Conservation (phyloP, 1,139 yeast species). For the Pichia sp. region DNA sequence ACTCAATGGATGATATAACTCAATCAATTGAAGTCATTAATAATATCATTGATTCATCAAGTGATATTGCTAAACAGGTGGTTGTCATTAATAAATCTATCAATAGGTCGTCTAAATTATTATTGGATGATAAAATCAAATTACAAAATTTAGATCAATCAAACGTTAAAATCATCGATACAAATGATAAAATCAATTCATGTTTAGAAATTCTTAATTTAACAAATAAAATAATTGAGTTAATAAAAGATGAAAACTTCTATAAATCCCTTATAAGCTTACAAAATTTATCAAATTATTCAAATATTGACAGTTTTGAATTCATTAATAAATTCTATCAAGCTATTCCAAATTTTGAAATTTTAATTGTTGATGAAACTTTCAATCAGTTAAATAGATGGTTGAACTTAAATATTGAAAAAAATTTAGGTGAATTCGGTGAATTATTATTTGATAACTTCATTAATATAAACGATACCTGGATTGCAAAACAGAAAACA, state of each 20-base stretch:
- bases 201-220: slow-evolving; percentile 80
- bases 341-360: slow-evolving; percentile 72
- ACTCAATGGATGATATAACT: slow-evolving; percentile 54
- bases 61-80: slow-evolving; percentile 47
- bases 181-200: slow-evolving; percentile 52
- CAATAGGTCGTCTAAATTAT: slow-evolving; percentile 55
- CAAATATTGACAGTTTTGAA: slow-evolving; percentile 66
- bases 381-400: slow-evolving; percentile 67
- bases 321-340: slow-evolving; percentile 67
- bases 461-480: slow-evolving; percentile 46
- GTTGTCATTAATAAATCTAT: slow-evolving; percentile 46
- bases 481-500: slow-evolving; percentile 42
- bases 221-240: slow-evolving; percentile 78
- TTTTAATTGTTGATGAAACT: slow-evolving; percentile 73
- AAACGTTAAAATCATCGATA: slow-evolving; percentile 54
- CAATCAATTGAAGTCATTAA: slow-evolving; percentile 51
- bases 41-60: slow-evolving; percentile 48
- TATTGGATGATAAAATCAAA: slow-evolving; percentile 52
- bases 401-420: slow-evolving; percentile 57
- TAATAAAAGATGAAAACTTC: slow-evolving; percentile 67
- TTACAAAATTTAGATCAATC: slow-evolving; percentile 53
- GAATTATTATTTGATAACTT: slow-evolving; percentile 50
- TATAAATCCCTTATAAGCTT: slow-evolving; percentile 82
- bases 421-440: slow-evolving; percentile 57
- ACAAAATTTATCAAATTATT: slow-evolving; percentile 63